These are phyloP conservation scores for Xerocomus spinulosus DNA, from an alignment of 768 basidiomycete genomes.

Conservation along the genomic window DNA sequence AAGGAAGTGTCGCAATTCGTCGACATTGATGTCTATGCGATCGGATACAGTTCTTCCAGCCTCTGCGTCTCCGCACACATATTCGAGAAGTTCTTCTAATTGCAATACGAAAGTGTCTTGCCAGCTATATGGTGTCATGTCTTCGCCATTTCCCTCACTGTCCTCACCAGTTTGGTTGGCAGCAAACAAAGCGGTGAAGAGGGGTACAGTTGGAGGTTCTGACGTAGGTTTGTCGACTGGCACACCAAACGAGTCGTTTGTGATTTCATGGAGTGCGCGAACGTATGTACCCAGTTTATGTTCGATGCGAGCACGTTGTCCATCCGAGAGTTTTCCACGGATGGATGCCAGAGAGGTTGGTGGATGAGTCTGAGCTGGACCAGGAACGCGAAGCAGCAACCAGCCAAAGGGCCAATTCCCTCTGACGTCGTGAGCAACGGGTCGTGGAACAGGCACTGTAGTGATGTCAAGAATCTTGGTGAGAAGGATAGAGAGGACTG, in stretches of 20 bases:
- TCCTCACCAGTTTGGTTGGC: slow-evolving; percentile 3
- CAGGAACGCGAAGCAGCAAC: slow-evolving; percentile 32
- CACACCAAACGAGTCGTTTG: slow-evolving; percentile 73
- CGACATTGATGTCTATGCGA: slow-evolving; percentile 24
- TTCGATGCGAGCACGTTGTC: slow-evolving; percentile 46
- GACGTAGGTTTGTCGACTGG: slow-evolving; percentile 31
- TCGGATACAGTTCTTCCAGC: slow-evolving; percentile 10
- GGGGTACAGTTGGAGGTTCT: slow-evolving; percentile 31
- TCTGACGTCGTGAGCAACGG: slow-evolving; percentile 41
- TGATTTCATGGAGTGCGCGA: slow-evolving; percentile 61
- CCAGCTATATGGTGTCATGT: slow-evolving; percentile 53
- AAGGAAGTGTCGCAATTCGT: slow-evolving; percentile 45
- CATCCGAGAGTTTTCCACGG: slow-evolving; percentile 32
- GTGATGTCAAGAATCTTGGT: slow-evolving; percentile 40
- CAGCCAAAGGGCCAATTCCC: slow-evolving; percentile 23
- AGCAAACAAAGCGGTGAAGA: slow-evolving; percentile 8
- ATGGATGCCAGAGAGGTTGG: slow-evolving; percentile 33
- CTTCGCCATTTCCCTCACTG: slow-evolving; percentile 15
- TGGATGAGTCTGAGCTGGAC: slow-evolving; percentile 34
- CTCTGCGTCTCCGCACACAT: slow-evolving; percentile 31
- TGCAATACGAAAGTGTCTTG: slow-evolving; percentile 65
- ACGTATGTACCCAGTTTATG: slow-evolving; percentile 59
- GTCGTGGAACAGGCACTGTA: slow-evolving; percentile 46
- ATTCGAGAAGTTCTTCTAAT: slow-evolving; percentile 53
- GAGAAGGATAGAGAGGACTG: slow-evolving; percentile 38